Evolutionary conservation across 768 basidiomycete genomes (phyloP), one percentile per base, ranked within the genome.

Genomic region (Baorangia bicolor): DNA sequence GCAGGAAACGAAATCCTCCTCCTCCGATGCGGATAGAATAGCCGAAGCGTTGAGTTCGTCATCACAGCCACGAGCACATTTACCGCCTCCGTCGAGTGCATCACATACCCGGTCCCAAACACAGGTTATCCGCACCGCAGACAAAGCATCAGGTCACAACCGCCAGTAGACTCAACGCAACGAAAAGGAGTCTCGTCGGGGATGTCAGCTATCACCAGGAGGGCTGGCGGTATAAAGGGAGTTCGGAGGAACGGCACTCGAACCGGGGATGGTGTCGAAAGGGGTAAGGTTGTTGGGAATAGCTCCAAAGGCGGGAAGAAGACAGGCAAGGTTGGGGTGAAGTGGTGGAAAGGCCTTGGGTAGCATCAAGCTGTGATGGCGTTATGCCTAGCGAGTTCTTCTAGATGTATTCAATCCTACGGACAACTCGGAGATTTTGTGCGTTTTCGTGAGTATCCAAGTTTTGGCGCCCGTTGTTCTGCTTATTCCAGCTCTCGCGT

Each of bases 161-260:
- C 10, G 46, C 65, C 42, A 18, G 7, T 18, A 25, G 14, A 21
- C 23, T 18, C 27, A 13, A n/a, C 12, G 21, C 27, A 47, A 20
- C 72, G 80, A 55, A 85, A 83, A 58, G 84, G 86, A 7, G 74
- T 90, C 16, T 86, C 85, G 56, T 86, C 84, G 0, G 85, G 86
- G 3, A 62, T 86, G 73, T n/a, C n/a, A n/a, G n/a, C n/a, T n/a
- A n/a, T n/a, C n/a, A n/a, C n/a, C n/a, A n/a, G n/a, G n/a, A n/a
- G 70, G 28, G 59, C 47, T 6, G 44, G 37, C 43, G 59, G 57
- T 39, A 30, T 10, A 41, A 56, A 57, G 23, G 51, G 53, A 53
- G 38, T 60, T 7, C 50, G 21, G 28, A 51, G 49, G 49, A 56
- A 53, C 55, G 53, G 55, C 44, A 3, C 20, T 44, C 35, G 39